These are phyloP conservation scores for Lojkania enalia DNA, from an alignment of 2,329 filamentous ascomycete species.

Conservation along the genomic window DNA sequence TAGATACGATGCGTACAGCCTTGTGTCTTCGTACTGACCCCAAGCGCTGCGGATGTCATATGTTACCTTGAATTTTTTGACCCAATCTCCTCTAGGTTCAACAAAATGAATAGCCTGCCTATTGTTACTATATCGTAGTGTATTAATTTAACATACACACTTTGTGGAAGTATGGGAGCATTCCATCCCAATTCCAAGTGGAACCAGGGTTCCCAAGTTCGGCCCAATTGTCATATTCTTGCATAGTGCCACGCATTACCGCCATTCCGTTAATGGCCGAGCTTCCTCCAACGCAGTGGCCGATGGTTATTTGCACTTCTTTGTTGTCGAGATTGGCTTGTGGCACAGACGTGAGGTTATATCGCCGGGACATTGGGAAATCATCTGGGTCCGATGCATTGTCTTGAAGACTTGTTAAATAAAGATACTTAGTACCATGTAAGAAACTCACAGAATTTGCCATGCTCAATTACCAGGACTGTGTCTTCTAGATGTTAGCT, in stretches of 20 bases:
- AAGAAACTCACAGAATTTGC: constrained; percentile 1
- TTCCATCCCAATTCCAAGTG: constrained; percentile 35
- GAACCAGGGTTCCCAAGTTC: constrained; percentile 56
- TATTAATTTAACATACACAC: too few species aligned
- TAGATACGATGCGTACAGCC: constrained; percentile 1
- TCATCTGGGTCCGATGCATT: constrained; percentile 10
- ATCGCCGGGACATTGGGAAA: constrained; percentile 6
- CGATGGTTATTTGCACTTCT: constrained; percentile 14
- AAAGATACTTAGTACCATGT: too few species aligned
- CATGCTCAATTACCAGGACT: constrained; percentile 20
- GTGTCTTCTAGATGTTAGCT: neutral
- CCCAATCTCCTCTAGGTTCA: constrained; percentile 4
- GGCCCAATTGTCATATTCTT: constrained; percentile 57
- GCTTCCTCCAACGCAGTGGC: constrained; percentile 34
- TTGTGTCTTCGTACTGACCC: constrained; percentile 8
- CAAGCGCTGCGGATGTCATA: constrained; percentile 43
- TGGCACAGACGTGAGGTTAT: constrained; percentile 16
- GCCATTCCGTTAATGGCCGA: constrained; percentile 39
- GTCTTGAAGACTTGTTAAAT: constrained; percentile 7
- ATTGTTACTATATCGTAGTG: too few species aligned
- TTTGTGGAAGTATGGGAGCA: constrained; percentile 27
- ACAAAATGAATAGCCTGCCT: constrained; percentile 21
- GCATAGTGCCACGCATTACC: constrained; percentile 31
- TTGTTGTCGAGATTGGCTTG: constrained; percentile 15
- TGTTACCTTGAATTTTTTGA: constrained; percentile 5